Percentiles rank a stretch among this genome's conserved stretches.
phyloP scores from a whole-genome alignment of 1,139 yeast genomes.

The Keqinozyma sinolaborantium region DNA sequence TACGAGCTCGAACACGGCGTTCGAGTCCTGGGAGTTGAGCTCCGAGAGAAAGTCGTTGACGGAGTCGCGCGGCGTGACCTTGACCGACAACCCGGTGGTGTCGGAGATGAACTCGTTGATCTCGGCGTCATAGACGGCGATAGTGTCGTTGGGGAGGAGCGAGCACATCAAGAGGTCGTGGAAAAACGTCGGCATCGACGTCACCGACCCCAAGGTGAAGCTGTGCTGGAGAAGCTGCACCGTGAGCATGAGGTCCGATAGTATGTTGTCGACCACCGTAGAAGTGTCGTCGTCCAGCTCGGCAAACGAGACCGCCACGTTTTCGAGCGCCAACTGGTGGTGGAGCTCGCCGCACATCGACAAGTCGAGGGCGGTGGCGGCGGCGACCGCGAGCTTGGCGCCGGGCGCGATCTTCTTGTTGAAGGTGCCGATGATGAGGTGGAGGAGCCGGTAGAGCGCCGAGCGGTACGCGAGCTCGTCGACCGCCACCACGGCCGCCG shows the following conservation, averaged over 20 bases:
- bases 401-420: constrained; percentile 23
- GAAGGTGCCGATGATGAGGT: constrained; percentile 28
- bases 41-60: constrained; percentile 49
- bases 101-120: constrained; percentile 68
- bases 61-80: constrained; percentile 49
- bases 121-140: constrained; percentile 44
- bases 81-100: constrained; percentile 61
- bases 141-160: constrained; percentile 21
- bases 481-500: constrained; percentile 13
- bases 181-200: constrained; percentile 13
- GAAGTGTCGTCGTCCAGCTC: background rate
- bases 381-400: constrained; percentile 13
- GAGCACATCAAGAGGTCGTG: constrained; percentile 20
- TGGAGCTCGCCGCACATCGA: background rate
- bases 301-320: background rate
- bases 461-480: constrained; percentile 23
- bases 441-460: constrained; percentile 26
- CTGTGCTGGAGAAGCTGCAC: constrained; percentile 21
- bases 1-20: constrained; percentile 18
- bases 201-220: constrained; percentile 12
- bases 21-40: constrained; percentile 34
- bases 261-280: background rate
- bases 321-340: background rate
- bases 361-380: background rate
- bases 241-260: background rate